Conservation (phyloP, 2,329 filamentous ascomycete genomes). For the Fusarium chaquense region DNA sequence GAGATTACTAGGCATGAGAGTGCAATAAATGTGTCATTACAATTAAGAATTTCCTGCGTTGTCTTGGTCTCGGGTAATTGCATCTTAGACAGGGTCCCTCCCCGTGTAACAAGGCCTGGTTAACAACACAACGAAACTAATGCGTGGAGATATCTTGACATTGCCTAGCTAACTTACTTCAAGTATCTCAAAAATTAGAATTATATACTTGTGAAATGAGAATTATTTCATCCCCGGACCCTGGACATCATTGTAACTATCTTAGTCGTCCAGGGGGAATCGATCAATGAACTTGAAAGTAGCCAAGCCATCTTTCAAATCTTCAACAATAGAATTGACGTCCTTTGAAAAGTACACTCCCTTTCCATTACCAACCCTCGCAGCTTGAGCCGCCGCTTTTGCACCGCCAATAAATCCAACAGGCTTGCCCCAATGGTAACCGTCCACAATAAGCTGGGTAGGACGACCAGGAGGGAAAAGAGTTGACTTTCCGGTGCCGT, state of each 20-base stretch:
- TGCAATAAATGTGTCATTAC: constrained; percentile 9
- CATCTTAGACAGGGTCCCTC: not conserved
- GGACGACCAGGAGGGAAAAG: constrained; percentile 75
- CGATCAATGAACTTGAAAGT: constrained; percentile 75
- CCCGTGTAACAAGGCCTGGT: not conserved
- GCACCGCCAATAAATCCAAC: constrained; percentile 68
- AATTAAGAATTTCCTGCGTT: not conserved
- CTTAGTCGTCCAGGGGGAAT: constrained; percentile 65
- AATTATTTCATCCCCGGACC: too few species aligned
- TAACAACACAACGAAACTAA: not conserved
- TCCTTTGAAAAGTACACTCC: constrained; percentile 57
- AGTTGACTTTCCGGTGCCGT: constrained; percentile 56
- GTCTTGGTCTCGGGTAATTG: not conserved
- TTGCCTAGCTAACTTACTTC: not conserved
- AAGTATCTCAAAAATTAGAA: not conserved
- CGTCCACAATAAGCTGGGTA: constrained; percentile 70
- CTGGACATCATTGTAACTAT: not conserved
- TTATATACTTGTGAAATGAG: not conserved
- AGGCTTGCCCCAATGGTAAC: constrained; percentile 78
- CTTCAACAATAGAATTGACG: constrained; percentile 55
- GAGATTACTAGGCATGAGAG: not conserved
- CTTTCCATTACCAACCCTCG: constrained; percentile 58
- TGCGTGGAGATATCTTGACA: not conserved
- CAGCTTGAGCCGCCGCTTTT: constrained; percentile 53
- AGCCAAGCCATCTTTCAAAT: constrained; percentile 69